Base-by-base conservation (phyloP, 805 yeast genomes). In the Spathaspora boniae region DNA sequence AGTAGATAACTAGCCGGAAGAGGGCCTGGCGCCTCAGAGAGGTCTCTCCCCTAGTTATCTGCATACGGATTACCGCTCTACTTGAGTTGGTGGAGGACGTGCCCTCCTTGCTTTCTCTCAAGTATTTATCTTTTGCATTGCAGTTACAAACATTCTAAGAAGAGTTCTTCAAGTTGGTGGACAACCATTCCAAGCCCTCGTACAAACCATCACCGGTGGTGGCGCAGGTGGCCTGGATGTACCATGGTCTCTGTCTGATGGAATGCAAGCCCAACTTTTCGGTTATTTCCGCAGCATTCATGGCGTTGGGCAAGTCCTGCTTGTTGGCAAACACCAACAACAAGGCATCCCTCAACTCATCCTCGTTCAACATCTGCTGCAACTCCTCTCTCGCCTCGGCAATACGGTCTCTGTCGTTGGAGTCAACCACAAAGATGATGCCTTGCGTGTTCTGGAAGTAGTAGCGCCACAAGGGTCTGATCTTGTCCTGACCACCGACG, bases 401-500 rank as follows among this genome's bases (percentile, higher is more conserved):
- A 60, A 91, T 83, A 78, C 98, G 95, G 60, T 88, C 95, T 74
- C 96, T 86, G 71, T 91, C 98, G 72, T 89, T 88, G 44, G 96
- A 86, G 74, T 91, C 98, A 53, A 91, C 96, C 46, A 91, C 98
- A 62, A 89, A 91, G 65, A 91, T 89, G 62, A 91, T 86, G 74
- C 97, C 97, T 70, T 91, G 97, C 44, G 97, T 88, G 78, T 91
- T 91, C 72, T 91, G 96, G 86, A 81, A 91, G 68, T 91, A 91
- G 71, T 91, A 95, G 80, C 97, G 85, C 98, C 98, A 91, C 68
- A 91, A 75, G 42, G 98, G 96, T 74, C 98, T 86, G 60, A 91
- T 91, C 73, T 89, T 89, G 70, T 88, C 96, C 76, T 91, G 98
- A 79, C 98, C 98, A 84, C 98, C 98, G 54, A 89, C 96, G 79